These are phyloP conservation scores for Dactylonectria macrodidyma DNA, from an alignment of 2,329 filamentous ascomycete genomes.

Conservation along the genomic window DNA sequence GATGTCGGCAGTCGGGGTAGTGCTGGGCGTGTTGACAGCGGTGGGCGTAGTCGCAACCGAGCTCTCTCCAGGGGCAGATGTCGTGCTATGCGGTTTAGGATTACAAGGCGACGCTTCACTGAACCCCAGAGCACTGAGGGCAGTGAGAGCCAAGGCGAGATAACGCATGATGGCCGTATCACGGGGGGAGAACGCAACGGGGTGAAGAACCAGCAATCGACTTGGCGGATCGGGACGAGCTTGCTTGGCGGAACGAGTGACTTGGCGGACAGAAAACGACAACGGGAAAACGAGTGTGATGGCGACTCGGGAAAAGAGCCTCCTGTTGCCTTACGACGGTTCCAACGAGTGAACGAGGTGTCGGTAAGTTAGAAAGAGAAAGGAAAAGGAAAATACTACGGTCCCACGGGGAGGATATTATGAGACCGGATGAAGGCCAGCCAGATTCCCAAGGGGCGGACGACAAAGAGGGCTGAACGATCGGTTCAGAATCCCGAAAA, in stretches of 20 bases:
- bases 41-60: background rate
- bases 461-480: no score
- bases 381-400: background rate
- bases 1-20: background rate
- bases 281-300: background rate
- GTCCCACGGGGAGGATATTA: no score
- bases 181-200: background rate
- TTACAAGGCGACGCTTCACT: background rate
- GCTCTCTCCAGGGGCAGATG: background rate
- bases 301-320: background rate
- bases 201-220: no score
- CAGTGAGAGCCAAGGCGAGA: background rate
- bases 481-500: no score
- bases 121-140: background rate
- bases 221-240: no score
- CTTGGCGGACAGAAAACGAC: no score
- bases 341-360: background rate
- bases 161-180: background rate
- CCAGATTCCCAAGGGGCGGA: no score
- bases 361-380: background rate
- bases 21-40: background rate
- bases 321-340: background rate
- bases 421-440: no score
- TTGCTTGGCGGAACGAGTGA: no score
- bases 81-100: background rate